Evolutionary conservation across 2,329 filamentous ascomycete genomes (phyloP).

Genomic region (Pseudocercospora crystallina): DNA sequence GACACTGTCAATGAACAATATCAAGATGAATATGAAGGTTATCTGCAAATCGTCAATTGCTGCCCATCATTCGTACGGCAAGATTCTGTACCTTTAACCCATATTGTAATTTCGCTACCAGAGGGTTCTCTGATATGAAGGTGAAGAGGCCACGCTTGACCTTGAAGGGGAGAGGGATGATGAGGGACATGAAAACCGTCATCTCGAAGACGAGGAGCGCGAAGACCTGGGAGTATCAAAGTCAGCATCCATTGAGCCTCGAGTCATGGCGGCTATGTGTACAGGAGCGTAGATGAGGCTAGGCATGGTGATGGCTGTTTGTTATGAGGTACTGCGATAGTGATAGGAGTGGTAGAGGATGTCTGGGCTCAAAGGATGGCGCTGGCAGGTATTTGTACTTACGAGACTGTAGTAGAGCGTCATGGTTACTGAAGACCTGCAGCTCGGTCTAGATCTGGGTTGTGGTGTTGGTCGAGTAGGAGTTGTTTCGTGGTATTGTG

Average conservation of each 20-base stretch:
- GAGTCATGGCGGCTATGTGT: background rate
- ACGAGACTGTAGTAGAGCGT: conserved; percentile 70
- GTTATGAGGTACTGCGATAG: background rate
- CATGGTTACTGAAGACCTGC: conserved; percentile 50
- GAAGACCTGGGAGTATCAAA: conserved; percentile 64
- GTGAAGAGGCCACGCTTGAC: conserved; percentile 84
- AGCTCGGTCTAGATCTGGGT: conserved; percentile 10
- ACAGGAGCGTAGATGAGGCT: conserved; percentile 41
- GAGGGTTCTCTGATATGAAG: conserved; percentile 87
- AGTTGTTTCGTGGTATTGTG: background rate
- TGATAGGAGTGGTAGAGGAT: conserved; percentile 3
- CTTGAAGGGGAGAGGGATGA: conserved; percentile 85
- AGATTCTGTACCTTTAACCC: conserved; percentile 71
- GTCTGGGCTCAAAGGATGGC: no score
- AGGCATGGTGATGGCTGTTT: conserved; percentile 31
- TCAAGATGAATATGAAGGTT: conserved; percentile 97
- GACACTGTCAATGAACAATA: conserved; percentile 96
- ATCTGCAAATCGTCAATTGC: conserved; percentile 56
- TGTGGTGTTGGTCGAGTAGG: background rate
- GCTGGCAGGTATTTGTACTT: conserved; percentile 43
- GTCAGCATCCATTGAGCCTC: conserved; percentile 18
- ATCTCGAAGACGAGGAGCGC: conserved; percentile 80
- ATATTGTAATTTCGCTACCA: conserved; percentile 92
- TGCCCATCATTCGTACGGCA: background rate
- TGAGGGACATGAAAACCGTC: conserved; percentile 73